Base-by-base conservation (phyloP, 2,329 filamentous ascomycete genomes). In the Epichloe brachyelytri region DNA sequence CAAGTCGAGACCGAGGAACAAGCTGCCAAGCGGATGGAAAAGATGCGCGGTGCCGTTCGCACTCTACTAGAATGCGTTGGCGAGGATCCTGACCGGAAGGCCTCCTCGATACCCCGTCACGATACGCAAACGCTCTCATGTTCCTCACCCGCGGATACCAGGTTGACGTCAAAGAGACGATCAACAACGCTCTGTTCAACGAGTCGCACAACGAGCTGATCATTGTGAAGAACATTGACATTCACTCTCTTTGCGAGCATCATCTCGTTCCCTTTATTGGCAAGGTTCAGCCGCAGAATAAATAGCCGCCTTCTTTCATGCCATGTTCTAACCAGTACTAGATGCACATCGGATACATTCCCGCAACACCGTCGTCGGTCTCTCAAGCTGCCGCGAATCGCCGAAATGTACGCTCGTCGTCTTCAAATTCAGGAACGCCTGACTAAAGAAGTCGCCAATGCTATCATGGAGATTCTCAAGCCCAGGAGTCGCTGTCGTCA, bases 291-390 rank as follows among this genome's bases (percentile, higher is more conserved):
- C 15, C 30, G 14, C 38, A 2, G 8, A 20, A 33, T 2, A 15
- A 22, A 3, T 3, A 3, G 3, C 12, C 20, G 17, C 14, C 19
- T 36, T 20, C 15, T 2, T 15, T 26, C 10, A 38, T 17, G 14
- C 15, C 46, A 30, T 30, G 12, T 30, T 8, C 19, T 26, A 22
- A 22, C 19, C 38, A 15, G 11, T 36, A 11, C n/a, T 58, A 94
- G 88, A 97, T 98, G 88, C 93, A 98, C 71, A 97, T 98, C 60
- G 93, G 90, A 53, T 98, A 98, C 69, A 97, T 98, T 56, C 93
- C 33, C 82, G 84, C 62, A 81, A 89, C 64, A 83, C 90, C 53
- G 90, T 98, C 49, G 88, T 98, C 55, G 93, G 93, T 47, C 83
- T 98, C 49, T 96, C 34, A 98, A 98, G 68, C 78, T 98, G 47